Evolutionary conservation across 1,284 basidiomycete genomes (phyloP).

Genomic region (Waitea zeae): DNA sequence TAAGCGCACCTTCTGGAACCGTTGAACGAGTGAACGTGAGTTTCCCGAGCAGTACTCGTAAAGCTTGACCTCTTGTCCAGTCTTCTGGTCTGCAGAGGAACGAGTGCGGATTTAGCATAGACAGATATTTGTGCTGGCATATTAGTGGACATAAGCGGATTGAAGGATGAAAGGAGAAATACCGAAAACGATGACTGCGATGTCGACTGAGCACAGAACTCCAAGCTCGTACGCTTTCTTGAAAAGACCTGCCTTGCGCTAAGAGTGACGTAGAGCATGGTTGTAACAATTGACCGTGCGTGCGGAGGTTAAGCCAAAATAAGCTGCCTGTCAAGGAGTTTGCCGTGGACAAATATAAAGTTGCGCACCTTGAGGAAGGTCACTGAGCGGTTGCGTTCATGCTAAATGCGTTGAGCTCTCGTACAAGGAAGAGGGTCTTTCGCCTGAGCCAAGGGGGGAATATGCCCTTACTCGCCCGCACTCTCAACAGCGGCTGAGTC

Average conservation of each 20-base stretch:
- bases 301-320: constrained; percentile 17
- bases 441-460: too few species aligned
- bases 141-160: constrained; percentile 1
- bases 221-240: constrained; percentile 85
- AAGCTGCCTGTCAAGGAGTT: constrained; percentile 7
- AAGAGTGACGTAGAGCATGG: constrained; percentile 11
- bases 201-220: constrained; percentile 54
- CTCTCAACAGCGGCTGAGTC: background rate
- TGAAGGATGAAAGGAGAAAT: constrained; percentile 5
- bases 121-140: too few species aligned
- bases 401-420: too few species aligned
- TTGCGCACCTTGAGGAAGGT: constrained; percentile 71
- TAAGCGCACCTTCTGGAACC: constrained; percentile 25
- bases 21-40: constrained; percentile 25
- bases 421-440: too few species aligned
- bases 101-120: constrained; percentile 3
- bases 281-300: constrained; percentile 21
- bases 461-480: background rate
- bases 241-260: constrained; percentile 81
- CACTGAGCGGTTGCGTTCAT: constrained; percentile 81
- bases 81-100: constrained; percentile 21
- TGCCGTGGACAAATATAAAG: background rate
- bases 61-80: constrained; percentile 35
- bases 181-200: constrained; percentile 56
- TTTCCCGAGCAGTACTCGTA: constrained; percentile 42